phyloP scores from a whole-genome alignment of 176 grass and related monocot genomes.

The Thalia dealbata region DNA sequence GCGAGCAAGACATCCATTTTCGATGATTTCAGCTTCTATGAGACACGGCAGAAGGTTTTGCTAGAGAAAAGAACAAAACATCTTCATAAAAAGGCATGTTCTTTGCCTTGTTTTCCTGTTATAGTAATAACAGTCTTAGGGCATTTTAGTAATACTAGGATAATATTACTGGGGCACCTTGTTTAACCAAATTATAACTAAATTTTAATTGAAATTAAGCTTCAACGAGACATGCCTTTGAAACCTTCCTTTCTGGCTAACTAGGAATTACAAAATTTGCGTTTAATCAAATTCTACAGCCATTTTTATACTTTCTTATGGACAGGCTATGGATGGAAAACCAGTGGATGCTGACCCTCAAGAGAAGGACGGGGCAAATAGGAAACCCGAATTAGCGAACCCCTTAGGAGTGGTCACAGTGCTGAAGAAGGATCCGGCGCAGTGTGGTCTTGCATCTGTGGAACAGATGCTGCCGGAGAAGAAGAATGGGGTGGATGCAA shows the following conservation, averaged over 20 bases:
- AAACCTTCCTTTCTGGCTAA: too few species aligned
- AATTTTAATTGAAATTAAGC: too few species aligned
- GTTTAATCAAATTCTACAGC: too few species aligned
- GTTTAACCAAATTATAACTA: too few species aligned
- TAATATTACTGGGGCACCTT: too few species aligned
- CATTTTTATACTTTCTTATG: neutral
- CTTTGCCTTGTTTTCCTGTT: too few species aligned
- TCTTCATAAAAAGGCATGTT: slow-evolving; percentile 21
- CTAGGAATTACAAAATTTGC: too few species aligned
- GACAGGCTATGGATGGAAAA: slow-evolving; percentile 4
- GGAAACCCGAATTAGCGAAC: neutral
- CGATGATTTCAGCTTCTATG: slow-evolving; percentile 83
- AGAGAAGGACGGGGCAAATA: neutral
- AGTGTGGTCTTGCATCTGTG: slow-evolving; percentile 14
- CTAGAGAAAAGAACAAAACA: slow-evolving; percentile 70
- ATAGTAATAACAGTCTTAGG: too few species aligned
- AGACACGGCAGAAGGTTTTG: slow-evolving; percentile 82
- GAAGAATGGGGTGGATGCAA: slow-evolving; percentile 29
- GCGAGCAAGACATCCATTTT: slow-evolving; percentile 54
- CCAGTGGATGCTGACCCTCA: neutral
- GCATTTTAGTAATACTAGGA: too few species aligned
- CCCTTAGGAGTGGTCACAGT: slow-evolving; percentile 7
- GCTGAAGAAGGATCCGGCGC: slow-evolving; percentile 24
- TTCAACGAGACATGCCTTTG: too few species aligned
- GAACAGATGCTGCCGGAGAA: slow-evolving; percentile 28